These are phyloP conservation scores for Penstemon eatonii DNA, from an alignment of 257 asterid genomes.

Conservation along the genomic window DNA sequence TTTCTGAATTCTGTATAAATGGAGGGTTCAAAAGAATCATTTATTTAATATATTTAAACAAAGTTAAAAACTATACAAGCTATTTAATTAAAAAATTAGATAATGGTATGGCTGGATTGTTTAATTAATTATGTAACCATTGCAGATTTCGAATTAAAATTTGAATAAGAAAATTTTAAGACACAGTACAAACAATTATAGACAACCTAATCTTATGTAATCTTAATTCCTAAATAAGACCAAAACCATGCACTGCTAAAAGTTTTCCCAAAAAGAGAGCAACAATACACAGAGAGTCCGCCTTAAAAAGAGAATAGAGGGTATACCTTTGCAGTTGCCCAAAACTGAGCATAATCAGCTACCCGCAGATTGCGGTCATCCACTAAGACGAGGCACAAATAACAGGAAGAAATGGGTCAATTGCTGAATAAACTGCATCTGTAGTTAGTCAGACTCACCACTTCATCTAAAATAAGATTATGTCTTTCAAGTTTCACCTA, in stretches of 20 bases:
- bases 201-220: slow-evolving; percentile 23
- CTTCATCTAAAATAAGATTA: slow-evolving; percentile 60
- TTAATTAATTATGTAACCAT: slow-evolving; percentile 6
- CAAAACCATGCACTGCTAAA: slow-evolving; percentile 33
- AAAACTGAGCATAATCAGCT: slow-evolving; percentile 99
- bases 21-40: slow-evolving; percentile 12
- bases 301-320: slow-evolving; percentile 60
- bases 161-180: slow-evolving; percentile 8
- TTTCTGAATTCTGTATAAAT: slow-evolving; percentile 9
- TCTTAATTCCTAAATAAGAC: slow-evolving; percentile 29
- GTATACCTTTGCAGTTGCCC: slow-evolving; percentile 99
- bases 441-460: slow-evolving; percentile 88
- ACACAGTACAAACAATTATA: slow-evolving; percentile 24
- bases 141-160: slow-evolving; percentile 7
- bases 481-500: slow-evolving; percentile 32
- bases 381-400: slow-evolving; percentile 98
- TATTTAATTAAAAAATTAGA: not conserved
- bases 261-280: slow-evolving; percentile 38
- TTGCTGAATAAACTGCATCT: slow-evolving; percentile 91
- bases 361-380: slow-evolving; percentile 99
- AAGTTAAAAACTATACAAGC: slow-evolving; percentile 7
- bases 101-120: not conserved
- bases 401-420: slow-evolving; percentile 98
- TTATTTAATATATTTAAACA: slow-evolving; percentile 7
- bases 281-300: slow-evolving; percentile 50